These are phyloP conservation scores for Phyllosticta citrichinensis DNA, from an alignment of 2,329 filamentous ascomycete species.

Conservation along the genomic window DNA sequence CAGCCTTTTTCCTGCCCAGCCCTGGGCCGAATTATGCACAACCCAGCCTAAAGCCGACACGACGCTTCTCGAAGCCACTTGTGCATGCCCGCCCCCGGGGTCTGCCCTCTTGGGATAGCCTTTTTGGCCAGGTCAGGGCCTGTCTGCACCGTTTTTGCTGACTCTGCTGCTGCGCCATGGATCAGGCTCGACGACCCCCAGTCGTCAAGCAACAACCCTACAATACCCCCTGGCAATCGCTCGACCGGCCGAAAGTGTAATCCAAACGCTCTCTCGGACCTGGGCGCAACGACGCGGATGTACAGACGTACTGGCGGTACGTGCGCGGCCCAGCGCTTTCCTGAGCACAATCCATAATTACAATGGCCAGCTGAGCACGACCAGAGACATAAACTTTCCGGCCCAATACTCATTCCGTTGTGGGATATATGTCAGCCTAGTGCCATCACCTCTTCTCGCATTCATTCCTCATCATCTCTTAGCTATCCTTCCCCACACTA, in stretches of 20 bases:
- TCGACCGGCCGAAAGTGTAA: slow-evolving; percentile 10
- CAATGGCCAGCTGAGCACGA: slow-evolving; percentile 7
- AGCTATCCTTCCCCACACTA: slow-evolving; percentile 20
- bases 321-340: slow-evolving; percentile 5
- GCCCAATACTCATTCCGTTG: slow-evolving; percentile 8
- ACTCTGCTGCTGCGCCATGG: background rate
- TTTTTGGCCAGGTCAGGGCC: slow-evolving; percentile 6
- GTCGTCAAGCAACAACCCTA: slow-evolving; percentile 10
- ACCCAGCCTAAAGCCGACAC: background rate
- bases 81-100: slow-evolving; percentile 6
- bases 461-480: background rate
- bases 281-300: slow-evolving; percentile 10
- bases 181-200: slow-evolving; percentile 6
- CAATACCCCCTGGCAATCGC: slow-evolving; percentile 2
- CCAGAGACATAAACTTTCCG: slow-evolving; percentile 10
- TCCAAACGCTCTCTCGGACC: slow-evolving; percentile 8
- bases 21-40: slow-evolving; percentile 9
- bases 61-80: slow-evolving; percentile 11
- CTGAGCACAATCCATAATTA: slow-evolving; percentile 12
- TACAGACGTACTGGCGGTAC: slow-evolving; percentile 11
- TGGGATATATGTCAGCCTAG: slow-evolving; percentile 8
- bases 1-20: background rate
- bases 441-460: slow-evolving; percentile 1
- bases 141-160: slow-evolving; percentile 2
- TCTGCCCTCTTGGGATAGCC: slow-evolving; percentile 7